Base-by-base conservation (phyloP, 805 yeast species). In the Maudiozyma saulgeensis region DNA sequence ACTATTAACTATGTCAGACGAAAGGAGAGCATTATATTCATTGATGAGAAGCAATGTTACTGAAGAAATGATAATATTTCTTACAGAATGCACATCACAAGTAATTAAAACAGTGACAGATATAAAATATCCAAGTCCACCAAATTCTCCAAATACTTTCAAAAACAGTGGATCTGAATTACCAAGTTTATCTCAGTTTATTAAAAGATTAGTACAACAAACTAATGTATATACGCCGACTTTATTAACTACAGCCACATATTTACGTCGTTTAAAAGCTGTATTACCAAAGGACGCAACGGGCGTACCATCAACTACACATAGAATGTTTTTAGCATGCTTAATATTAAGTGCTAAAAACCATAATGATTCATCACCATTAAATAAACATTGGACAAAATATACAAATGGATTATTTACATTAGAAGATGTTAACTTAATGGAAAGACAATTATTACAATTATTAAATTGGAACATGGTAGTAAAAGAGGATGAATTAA, bases 191-290 rank as follows among this genome's bases (percentile, higher is more conserved):
- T 80, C 77, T 81, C 78, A 84, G 0, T 84, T 84, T 67, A 80
- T 84, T 58, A 76, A 82, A 52, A 79, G 75, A 56, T 69, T 84
- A 60, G 86, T 84, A 40, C 74, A 83, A 57, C 77, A 82, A 69
- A 81, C 88, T 34, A 81, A 83, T 60, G 87, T 84, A n/a, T 81
- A 83, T 66, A 81, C 88, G 5, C 87, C 89, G 38, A 84, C 90
- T 16, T 69, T 84, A 55, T 75, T 84, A 78, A 73, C 87, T 15
- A 81, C 90, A 2, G 71, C 81, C 49, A 81, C 82, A 21, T 83
- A 82, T 62, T 69, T 84, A 63, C 77, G 80, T 58, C 71, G 79
- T 57, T 69, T 84, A 56, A 78, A 77, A 59, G 50, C 71, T 43
- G 79, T 74, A 56, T 70, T 84, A 45, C 90, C 90, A 46, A 68